Base-by-base conservation (phyloP, 1,284 basidiomycete genomes). In the Malassezia restricta region DNA sequence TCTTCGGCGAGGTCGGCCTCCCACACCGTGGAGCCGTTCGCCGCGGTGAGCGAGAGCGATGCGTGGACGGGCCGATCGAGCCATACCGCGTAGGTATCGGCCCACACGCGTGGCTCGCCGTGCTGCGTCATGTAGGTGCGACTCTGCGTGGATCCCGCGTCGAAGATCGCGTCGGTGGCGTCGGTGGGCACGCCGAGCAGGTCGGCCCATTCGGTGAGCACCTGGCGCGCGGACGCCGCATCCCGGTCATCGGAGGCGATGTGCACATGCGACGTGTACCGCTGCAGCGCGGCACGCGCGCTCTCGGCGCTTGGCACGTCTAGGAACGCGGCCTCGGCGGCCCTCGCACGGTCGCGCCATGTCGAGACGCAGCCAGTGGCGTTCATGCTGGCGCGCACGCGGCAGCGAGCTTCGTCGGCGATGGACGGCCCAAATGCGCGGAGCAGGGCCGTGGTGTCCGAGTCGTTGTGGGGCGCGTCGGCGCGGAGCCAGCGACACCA, bases 11-110 rank as follows among this genome's bases (percentile, higher is more conserved):
- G 70, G 47, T 74, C 74, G 32, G 78, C 87, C 33, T 76, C 76
- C 82, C 84, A 88, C 6, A 79, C 74, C 41, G 81, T 75, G 24
- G 54, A 57, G 15, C 63, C 44, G 4, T 49, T 48, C 17, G 67
- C 40, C 2, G 57, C 56, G 37, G 58, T 44, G n/a, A 71, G 58
- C 27, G 57, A 54, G 39, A 71, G 61, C 20, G 59, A 57, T 11
- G 63, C 62, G 33, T 62, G 57, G 56, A 66, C 51, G 5, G 70
- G 66, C 43, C 63, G 57, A 51, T 69, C 68, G 52, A 70, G 62
- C 64, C 63, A 68, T 15, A 66, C 63, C n/a, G 62, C 49, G 51
- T 72, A 72, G 7, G 66, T 72, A 48, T 73, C 70, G 11, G 59
- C 61, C 62, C 66, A 73, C 0, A 65, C 68, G 12, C 65, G 58